Evolutionary conservation across 2,329 filamentous ascomycete species (phyloP), one percentile per base, ranked within the genome.

Genomic region (Sclerotinia borealis): DNA sequence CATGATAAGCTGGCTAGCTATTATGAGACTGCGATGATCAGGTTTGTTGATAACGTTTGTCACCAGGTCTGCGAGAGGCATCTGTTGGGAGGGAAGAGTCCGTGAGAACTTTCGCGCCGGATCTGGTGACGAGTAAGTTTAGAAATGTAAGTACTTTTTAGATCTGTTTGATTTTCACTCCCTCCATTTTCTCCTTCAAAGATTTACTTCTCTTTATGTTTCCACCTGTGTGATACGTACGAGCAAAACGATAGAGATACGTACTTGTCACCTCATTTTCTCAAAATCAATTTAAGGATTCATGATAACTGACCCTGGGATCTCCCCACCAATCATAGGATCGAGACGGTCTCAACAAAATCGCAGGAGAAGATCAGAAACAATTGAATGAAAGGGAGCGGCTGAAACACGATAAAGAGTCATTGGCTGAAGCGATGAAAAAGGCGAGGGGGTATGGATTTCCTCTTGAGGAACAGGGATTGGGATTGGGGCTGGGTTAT

Each of bases 31-130:
- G 67, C 63, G 3, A 52, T 65, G 61, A 27, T 51, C 25, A 55
- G 68, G 9, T 68, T 69, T 41, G 60, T 69, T 17, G 68, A 69
- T 59, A 68, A 69, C 48, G 55, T 69, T 27, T 66, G 61, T 34
- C 50, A 66, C 29, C 68, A 69, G n/a, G 65, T 69, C 29, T 61
- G 68, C 19, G 68, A 69, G 36, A 54, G 68, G 15, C 68, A 69
- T 59, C 58, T 69, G 4, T 59, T 69, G 31, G 68, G 68, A 7
- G 25, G 39, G 2, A 48, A 50, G 11, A 65, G 68, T 54, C 66
- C 66, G 11, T 52, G 29, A 59, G 50, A 8, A 50, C 63, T 29
- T 68, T 69, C 17, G 64, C 49, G 10, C 64, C 66, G 19, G 47
- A 60, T 43, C 11, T 60, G 45, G 48, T 60, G 29, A 60, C 27